Evolutionary conservation across 2,329 filamentous ascomycete species (phyloP), one percentile per base, ranked within the genome.

Genomic region (Rhytidhysteron rufulum): DNA sequence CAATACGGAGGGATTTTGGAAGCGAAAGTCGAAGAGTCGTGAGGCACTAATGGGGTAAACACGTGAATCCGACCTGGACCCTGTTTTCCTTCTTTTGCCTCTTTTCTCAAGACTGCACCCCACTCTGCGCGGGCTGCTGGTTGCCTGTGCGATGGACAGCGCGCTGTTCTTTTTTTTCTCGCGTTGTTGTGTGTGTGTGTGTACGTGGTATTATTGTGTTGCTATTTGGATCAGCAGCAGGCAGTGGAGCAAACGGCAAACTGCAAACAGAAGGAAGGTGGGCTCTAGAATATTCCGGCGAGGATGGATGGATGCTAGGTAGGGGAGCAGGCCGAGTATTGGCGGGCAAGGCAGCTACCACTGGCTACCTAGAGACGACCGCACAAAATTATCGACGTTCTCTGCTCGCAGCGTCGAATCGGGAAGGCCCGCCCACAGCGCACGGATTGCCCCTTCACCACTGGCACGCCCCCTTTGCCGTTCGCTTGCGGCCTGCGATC

Each of bases 21-120:
- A 60, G 59, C 58, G 57, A 61, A 56, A 55, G 56, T 59, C 54
- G 55, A 62, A 49, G n/a, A 44, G 56, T 56, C 53, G 53, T 43
- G 54, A 62, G 51, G 56, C 54, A 54, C 55, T 57, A 61, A 35
- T n/a, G n/a, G n/a, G n/a, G 33, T 40, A 43, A 60, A 56, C 61
- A 65, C 62, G 62, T 64, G 62, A 60, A 60, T 55, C 55, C 54
- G 51, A 48, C 47, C 57, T 51, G 51, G 46, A 42, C 37, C 44
- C 49, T 50, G 48, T 49, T 54, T 51, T 48, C 59, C 34, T 20
- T 25, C n/a, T n/a, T n/a, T n/a, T n/a, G n/a, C n/a, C n/a, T n/a
- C n/a, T n/a, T n/a, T n/a, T n/a, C n/a, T n/a, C n/a, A 31, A 38
- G 20, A 13, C n/a, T 22, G 19, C 58, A 43, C 56, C 57, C 57